A percentile compares a stretch with the other conserved stretches of the same genome.
Conservation (phyloP, 257 asterid species). For the Nicotiana obtusifolia region DNA sequence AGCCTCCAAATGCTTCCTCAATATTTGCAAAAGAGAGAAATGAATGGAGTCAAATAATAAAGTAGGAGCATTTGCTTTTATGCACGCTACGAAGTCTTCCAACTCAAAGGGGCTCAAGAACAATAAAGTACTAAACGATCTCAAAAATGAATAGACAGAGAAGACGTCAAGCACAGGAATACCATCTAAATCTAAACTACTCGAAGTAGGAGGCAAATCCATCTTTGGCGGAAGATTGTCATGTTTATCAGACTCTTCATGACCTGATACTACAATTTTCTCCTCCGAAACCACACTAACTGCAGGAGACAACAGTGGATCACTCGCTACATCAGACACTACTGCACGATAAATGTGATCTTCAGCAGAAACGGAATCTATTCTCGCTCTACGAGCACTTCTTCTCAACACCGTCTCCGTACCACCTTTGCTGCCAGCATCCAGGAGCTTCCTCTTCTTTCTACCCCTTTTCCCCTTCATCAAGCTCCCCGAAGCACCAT, state of each 20-base stretch:
- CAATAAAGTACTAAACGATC: slow-evolving; percentile 82
- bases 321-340: slow-evolving; percentile 29
- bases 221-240: slow-evolving; percentile 48
- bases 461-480: slow-evolving; percentile 47
- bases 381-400: slow-evolving; percentile 76
- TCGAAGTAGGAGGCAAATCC: slow-evolving; percentile 72
- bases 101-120: slow-evolving; percentile 86
- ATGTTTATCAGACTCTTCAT: slow-evolving; percentile 21
- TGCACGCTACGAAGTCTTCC: slow-evolving; percentile 68
- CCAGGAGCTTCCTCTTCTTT: slow-evolving; percentile 40
- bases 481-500: slow-evolving; percentile 28
- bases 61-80: slow-evolving; percentile 55
- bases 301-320: slow-evolving; percentile 50
- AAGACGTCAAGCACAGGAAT: slow-evolving; percentile 61
- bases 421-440: slow-evolving; percentile 22
- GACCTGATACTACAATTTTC: slow-evolving; percentile 25
- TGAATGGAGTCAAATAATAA: slow-evolving; percentile 73
- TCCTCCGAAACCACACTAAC: slow-evolving; percentile 55
- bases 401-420: slow-evolving; percentile 73
- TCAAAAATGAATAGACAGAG: slow-evolving; percentile 80
- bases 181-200: slow-evolving; percentile 49
- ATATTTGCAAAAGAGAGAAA: slow-evolving; percentile 65
- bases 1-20: slow-evolving; percentile 71
- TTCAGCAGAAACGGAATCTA: slow-evolving; percentile 28
- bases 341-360: slow-evolving; percentile 31